Conservation (phyloP, 2,329 filamentous ascomycete species). For the Pestalotiopsis fici region DNA sequence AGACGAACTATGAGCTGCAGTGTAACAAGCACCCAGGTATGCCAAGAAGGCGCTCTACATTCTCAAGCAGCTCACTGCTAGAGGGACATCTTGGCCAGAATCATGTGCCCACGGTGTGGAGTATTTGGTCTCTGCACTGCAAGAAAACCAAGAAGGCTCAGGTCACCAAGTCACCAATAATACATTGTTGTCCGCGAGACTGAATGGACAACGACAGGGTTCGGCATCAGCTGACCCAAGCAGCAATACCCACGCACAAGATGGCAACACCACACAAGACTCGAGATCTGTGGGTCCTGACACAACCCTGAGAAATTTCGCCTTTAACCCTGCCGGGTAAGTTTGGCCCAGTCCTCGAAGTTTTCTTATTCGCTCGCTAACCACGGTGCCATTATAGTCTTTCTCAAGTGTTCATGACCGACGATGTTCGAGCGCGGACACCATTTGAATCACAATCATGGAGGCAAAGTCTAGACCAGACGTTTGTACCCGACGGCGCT, state of each 20-base stretch:
- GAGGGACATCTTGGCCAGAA: constrained; percentile 17
- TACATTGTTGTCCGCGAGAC: neutral
- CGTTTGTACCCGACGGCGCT: neutral
- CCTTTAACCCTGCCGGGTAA: neutral
- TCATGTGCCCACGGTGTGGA: constrained; percentile 16
- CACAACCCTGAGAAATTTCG: neutral
- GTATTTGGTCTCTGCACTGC: constrained; percentile 14
- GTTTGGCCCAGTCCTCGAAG: neutral
- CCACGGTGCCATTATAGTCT: neutral
- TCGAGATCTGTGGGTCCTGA: neutral
- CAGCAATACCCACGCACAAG: neutral
- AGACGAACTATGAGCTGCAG: neutral
- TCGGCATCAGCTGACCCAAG: neutral
- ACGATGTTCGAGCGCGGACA: neutral
- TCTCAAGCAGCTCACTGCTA: constrained; percentile 13
- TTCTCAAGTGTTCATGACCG: neutral
- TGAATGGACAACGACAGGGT: too few relatives aligned
- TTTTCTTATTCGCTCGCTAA: neutral
- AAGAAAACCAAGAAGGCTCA: constrained; percentile 2
- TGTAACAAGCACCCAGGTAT: constrained; percentile 9
- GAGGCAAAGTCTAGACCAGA: neutral
- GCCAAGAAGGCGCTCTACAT: constrained; percentile 15
- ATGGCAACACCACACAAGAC: neutral
- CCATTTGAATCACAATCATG: neutral
- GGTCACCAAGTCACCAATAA: neutral